phyloP scores from a whole-genome alignment of 208 protist species.

The Kentomonas sorsogonicus region DNA sequence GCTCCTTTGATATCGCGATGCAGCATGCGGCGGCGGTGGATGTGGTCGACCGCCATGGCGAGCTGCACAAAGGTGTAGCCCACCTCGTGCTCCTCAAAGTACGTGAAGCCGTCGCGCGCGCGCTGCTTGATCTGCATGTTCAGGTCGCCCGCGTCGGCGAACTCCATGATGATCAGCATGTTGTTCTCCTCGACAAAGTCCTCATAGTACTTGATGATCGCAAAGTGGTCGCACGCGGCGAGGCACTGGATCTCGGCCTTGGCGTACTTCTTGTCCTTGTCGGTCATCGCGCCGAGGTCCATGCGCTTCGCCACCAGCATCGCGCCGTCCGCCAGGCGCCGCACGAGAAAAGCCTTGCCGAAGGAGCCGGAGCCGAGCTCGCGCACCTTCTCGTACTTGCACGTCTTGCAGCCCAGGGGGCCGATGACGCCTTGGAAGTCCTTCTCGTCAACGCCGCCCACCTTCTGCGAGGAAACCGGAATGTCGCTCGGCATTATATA shows the following conservation, averaged over 20 bases:
- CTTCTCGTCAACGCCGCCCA: constrained; percentile 10
- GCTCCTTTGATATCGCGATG: constrained; percentile 86
- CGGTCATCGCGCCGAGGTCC: constrained; percentile 73
- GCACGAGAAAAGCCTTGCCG: constrained; percentile 62
- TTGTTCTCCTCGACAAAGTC: constrained; percentile 46
- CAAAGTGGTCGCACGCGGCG: constrained; percentile 77
- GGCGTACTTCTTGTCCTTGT: constrained; percentile 85
- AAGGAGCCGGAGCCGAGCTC: constrained; percentile 86
- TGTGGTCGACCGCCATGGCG: constrained; percentile 75
- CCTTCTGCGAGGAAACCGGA: constrained; percentile 29
- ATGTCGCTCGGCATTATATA: constrained; percentile 27
- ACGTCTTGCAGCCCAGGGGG: constrained; percentile 23
- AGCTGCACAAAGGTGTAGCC: constrained; percentile 81
- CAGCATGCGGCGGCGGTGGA: constrained; percentile 79
- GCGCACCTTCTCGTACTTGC: constrained; percentile 39
- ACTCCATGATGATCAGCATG: constrained; percentile 86
- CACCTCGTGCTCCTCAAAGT: constrained; percentile 81
- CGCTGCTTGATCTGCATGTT: constrained; percentile 77
- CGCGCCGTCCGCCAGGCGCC: constrained; percentile 62
- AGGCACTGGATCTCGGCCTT: constrained; percentile 91
- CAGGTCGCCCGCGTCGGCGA: constrained; percentile 77
- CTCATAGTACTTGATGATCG: constrained; percentile 87
- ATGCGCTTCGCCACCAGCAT: constrained; percentile 89
- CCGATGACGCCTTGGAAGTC: constrained; percentile 38
- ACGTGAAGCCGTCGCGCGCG: constrained; percentile 30